These are phyloP conservation scores for Teunomyces pallodes DNA, from an alignment of 805 yeast genomes.

Conservation along the genomic window DNA sequence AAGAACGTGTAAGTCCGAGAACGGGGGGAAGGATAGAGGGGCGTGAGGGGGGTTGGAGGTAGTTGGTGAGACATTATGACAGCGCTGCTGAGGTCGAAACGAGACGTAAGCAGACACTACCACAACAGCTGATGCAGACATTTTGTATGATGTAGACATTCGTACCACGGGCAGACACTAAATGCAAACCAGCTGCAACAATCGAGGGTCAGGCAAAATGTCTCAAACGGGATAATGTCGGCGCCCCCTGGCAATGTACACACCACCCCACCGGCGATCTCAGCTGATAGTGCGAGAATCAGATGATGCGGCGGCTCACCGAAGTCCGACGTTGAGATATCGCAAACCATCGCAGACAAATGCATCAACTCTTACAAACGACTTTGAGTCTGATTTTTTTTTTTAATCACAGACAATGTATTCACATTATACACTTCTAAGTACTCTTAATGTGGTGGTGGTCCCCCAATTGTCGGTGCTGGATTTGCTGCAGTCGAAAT, in stretches of 20 bases:
- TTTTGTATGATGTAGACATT: neutral
- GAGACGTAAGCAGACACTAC: too few relatives aligned
- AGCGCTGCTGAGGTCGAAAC: too few relatives aligned
- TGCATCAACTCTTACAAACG: neutral
- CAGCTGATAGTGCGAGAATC: conserved; percentile 2
- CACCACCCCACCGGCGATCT: conserved; percentile 5
- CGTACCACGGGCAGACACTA: neutral
- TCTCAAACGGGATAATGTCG: neutral
- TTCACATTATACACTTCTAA: too few relatives aligned
- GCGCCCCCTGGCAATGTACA: neutral
- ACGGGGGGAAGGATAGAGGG: neutral
- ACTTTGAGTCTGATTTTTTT: neutral
- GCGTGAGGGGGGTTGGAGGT: too few relatives aligned
- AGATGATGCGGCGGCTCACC: conserved; percentile 2
- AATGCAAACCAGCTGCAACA: neutral
- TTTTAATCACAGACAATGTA: neutral
- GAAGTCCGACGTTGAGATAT: neutral
- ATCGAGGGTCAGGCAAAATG: neutral
- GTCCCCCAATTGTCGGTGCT: too few relatives aligned
- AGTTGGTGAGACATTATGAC: too few relatives aligned
- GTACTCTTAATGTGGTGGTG: too few relatives aligned
- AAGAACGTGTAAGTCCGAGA: neutral
- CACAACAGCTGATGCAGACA: neutral
- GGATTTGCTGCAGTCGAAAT: neutral
- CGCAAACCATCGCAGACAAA: neutral